Evolutionary conservation across 2,329 filamentous ascomycete genomes (phyloP).

Genomic region (Fusarium compactum): DNA sequence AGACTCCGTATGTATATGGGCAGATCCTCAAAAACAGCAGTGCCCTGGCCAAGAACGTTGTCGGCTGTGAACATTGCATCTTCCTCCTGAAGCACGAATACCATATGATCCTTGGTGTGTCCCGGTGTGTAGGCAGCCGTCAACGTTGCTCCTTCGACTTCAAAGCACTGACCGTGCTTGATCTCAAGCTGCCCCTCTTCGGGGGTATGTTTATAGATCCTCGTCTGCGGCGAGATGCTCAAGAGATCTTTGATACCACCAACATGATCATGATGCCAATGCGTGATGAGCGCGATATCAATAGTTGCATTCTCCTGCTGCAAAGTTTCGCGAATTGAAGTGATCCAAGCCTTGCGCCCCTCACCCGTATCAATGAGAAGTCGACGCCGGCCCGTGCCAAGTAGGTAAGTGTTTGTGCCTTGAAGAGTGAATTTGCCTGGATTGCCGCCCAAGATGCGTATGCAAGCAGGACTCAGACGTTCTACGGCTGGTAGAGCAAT

Average conservation of each 20-base stretch:
- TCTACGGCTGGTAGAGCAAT: slow-evolving; percentile 78
- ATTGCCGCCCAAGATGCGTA: slow-evolving; percentile 90
- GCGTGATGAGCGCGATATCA: slow-evolving; percentile 80
- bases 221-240: slow-evolving; percentile 69
- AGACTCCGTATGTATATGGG: slow-evolving; percentile 75
- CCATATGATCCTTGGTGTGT: slow-evolving; percentile 86
- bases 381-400: slow-evolving; percentile 79
- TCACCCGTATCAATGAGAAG: slow-evolving; percentile 93
- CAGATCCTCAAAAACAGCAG: slow-evolving; percentile 85
- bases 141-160: slow-evolving; percentile 72
- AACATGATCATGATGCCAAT: slow-evolving; percentile 92
- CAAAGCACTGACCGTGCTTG: slow-evolving; percentile 65
- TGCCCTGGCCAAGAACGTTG: slow-evolving; percentile 89
- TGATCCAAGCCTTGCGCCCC: slow-evolving; percentile 79
- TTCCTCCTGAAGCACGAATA: slow-evolving; percentile 80
- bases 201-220: slow-evolving; percentile 76
- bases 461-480: slow-evolving; percentile 79
- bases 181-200: slow-evolving; percentile 60
- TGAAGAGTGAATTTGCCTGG: slow-evolving; percentile 83
- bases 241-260: slow-evolving; percentile 80
- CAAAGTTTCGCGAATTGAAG: slow-evolving; percentile 73
- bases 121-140: slow-evolving; percentile 72
- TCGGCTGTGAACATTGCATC: slow-evolving; percentile 90
- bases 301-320: slow-evolving; percentile 76
- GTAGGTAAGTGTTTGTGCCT: slow-evolving; percentile 94